These are phyloP conservation scores for Phragmites australis DNA, from an alignment of 176 grass and related monocot species.

Conservation along the genomic window DNA sequence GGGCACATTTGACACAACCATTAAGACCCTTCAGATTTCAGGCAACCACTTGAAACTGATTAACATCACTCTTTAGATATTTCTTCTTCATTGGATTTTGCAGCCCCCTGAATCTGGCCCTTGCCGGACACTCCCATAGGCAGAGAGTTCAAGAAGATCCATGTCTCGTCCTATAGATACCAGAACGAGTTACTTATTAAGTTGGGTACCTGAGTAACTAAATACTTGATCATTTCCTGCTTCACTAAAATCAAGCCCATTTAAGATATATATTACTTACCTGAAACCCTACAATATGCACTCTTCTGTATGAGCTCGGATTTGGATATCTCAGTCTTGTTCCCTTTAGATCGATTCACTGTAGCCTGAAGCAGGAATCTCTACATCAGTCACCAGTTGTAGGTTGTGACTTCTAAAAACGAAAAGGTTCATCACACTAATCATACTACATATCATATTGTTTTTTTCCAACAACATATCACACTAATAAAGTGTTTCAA, in stretches of 20 bases:
- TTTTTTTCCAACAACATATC: not conserved
- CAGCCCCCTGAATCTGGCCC: conserved; percentile 81
- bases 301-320: conserved; percentile 93
- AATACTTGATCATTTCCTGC: too few relatives aligned
- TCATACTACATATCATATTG: not conserved
- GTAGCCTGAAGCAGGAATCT: conserved; percentile 60
- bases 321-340: conserved; percentile 86
- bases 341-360: conserved; percentile 92
- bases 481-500: not conserved
- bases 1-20: conserved; percentile 15
- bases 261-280: conserved; percentile 43
- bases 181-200: conserved; percentile 32
- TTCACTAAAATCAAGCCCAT: conserved; percentile 4
- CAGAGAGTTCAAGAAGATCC: conserved; percentile 95
- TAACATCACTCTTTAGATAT: conserved; percentile 23
- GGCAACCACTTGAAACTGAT: conserved; percentile 12
- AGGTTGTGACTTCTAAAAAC: not conserved
- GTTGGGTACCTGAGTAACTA: not conserved
- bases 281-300: conserved; percentile 91
- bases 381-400: conserved; percentile 15
- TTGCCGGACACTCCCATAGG: conserved; percentile 79
- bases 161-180: conserved; percentile 70
- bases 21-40: conserved; percentile 19
- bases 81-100: conserved; percentile 78
- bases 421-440: not conserved